Evolutionary conservation across 495 filamentous ascomycete species (phyloP).

Genomic region (Penicillium lagena): DNA sequence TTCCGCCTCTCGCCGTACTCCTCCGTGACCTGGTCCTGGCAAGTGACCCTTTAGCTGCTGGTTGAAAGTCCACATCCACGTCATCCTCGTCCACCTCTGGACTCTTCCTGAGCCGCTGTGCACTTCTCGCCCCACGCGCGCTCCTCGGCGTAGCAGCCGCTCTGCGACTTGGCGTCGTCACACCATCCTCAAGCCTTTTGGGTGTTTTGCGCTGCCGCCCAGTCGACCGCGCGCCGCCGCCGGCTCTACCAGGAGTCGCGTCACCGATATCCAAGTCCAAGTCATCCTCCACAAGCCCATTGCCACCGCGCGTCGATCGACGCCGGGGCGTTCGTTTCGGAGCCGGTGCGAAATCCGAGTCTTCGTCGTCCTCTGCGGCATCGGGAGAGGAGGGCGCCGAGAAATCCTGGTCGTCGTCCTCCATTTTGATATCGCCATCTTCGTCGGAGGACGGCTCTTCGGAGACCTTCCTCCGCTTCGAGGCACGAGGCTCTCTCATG

Average conservation of each 20-base stretch:
- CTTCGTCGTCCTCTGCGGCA: conserved; percentile 5
- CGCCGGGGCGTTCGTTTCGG: conserved; percentile 17
- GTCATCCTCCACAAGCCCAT: background rate
- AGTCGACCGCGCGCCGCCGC: conserved; percentile 26
- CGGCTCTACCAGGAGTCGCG: background rate
- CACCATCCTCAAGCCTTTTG: conserved; percentile 25
- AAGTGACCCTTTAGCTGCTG: conserved; percentile 10
- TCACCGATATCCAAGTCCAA: too few relatives aligned
- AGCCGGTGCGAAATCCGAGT: conserved; percentile 12
- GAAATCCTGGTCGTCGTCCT: conserved; percentile 10
- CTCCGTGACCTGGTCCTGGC: conserved; percentile 25
- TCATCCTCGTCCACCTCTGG: conserved; percentile 11
- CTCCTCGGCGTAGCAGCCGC: conserved; percentile 17
- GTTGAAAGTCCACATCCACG: conserved; percentile 13
- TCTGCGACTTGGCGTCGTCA: conserved; percentile 18
- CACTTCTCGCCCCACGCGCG: conserved; percentile 15
- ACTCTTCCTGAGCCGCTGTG: conserved; percentile 12
- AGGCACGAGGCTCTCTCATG: conserved; percentile 36
- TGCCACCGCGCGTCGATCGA: conserved; percentile 15
- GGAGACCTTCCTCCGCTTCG: conserved; percentile 37
- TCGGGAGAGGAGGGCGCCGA: conserved; percentile 16
- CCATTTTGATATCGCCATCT: conserved; percentile 34
- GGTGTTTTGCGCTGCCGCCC: conserved; percentile 37
- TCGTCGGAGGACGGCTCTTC: conserved; percentile 16
- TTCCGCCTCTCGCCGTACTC: conserved; percentile 16